A percentile compares a stretch with the other conserved stretches of the same genome.
phyloP scores from a whole-genome alignment of 1,284 basidiomycete species.

The Pseudozyma pruni region DNA sequence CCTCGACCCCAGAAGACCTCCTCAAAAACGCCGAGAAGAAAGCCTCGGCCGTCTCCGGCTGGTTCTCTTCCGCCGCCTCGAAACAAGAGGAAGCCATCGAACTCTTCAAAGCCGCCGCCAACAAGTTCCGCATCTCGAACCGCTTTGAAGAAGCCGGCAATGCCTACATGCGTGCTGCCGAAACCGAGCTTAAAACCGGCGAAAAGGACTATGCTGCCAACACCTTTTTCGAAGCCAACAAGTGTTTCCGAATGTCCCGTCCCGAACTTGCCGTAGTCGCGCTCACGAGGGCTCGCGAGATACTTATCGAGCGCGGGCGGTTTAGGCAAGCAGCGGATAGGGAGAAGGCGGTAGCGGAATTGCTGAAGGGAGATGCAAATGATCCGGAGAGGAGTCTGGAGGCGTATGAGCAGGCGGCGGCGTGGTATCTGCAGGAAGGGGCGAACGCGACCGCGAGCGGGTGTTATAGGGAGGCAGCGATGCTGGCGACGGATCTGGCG shows the following conservation, averaged over 20 bases:
- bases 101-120: slow-evolving; percentile 91
- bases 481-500: slow-evolving; percentile 88
- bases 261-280: slow-evolving; percentile 81
- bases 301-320: slow-evolving; percentile 84
- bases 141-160: slow-evolving; percentile 89
- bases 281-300: slow-evolving; percentile 83
- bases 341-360: slow-evolving; percentile 86
- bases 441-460: slow-evolving; percentile 93
- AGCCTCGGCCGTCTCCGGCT: slow-evolving; percentile 79
- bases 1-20: slow-evolving; percentile 69
- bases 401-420: slow-evolving; percentile 90
- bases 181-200: slow-evolving; percentile 62
- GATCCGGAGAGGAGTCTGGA: slow-evolving; percentile 86
- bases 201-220: slow-evolving; percentile 67
- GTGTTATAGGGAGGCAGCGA: slow-evolving; percentile 95
- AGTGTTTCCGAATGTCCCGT: slow-evolving; percentile 64
- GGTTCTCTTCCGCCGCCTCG: slow-evolving; percentile 60
- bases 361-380: slow-evolving; percentile 80
- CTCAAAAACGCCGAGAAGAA: slow-evolving; percentile 92
- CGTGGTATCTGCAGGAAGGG: slow-evolving; percentile 97
- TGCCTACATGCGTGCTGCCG: slow-evolving; percentile 66
- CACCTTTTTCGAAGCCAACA: slow-evolving; percentile 66
- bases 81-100: slow-evolving; percentile 84
- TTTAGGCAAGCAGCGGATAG: slow-evolving; percentile 98
- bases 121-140: slow-evolving; percentile 94